phyloP scores from a whole-genome alignment of 306 rosid species.

The Quercus bicolor region DNA sequence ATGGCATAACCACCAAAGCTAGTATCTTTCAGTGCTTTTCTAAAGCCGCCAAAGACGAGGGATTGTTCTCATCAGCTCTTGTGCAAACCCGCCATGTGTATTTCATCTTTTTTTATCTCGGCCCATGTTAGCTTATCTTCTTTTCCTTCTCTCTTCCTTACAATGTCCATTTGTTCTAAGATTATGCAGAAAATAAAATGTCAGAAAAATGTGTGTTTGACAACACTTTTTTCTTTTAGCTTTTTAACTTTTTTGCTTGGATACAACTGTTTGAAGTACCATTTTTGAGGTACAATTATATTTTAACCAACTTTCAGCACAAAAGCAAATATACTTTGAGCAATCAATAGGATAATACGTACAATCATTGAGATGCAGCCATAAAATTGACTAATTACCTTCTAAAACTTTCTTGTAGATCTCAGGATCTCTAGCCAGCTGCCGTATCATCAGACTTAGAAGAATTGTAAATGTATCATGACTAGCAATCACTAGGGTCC shows the following conservation, averaged over 20 bases:
- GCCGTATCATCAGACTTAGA: constrained; percentile 45
- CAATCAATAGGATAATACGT: too few species aligned
- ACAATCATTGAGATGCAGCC: too few species aligned
- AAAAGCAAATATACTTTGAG: too few species aligned
- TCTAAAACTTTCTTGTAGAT: constrained; percentile 44
- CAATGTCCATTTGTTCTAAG: constrained; percentile 41
- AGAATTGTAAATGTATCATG: constrained; percentile 50
- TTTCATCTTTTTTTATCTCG: constrained; percentile 49
- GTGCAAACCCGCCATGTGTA: constrained; percentile 57
- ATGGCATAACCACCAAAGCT: constrained; percentile 43
- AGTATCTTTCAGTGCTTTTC: constrained; percentile 40
- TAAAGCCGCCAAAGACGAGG: constrained; percentile 43
- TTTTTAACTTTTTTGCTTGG: too few species aligned
- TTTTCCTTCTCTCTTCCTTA: constrained; percentile 34
- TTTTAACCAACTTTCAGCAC: too few species aligned
- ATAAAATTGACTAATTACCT: constrained; percentile 23
- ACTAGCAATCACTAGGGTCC: constrained; percentile 41
- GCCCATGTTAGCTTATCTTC: constrained; percentile 43
- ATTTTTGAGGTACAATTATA: too few species aligned
- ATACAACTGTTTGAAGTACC: too few species aligned
- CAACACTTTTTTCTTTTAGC: too few species aligned
- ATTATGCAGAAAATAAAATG: background rate
- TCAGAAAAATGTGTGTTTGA: background rate
- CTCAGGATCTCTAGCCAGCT: constrained; percentile 41
- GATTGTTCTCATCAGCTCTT: constrained; percentile 49